Percentiles rank a stretch among this genome's conserved stretches.
Conservation (phyloP, 1,139 yeast species). For the Nakaseomyces nivariensis region DNA sequence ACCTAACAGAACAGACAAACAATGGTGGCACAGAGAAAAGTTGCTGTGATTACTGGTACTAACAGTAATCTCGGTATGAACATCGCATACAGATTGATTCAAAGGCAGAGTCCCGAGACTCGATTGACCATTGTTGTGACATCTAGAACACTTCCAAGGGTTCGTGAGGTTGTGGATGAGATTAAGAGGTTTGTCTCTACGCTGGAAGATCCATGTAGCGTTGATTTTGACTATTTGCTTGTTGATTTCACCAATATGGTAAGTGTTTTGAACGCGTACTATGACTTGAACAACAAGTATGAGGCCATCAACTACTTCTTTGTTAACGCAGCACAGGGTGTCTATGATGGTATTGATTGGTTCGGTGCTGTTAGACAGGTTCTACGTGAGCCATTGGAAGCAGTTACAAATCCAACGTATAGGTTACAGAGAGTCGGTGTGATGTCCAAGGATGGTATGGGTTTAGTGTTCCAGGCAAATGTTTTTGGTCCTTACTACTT, state of each 20-base stretch:
- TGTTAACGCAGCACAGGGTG: constrained; percentile 85
- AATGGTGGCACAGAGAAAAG: constrained; percentile 21
- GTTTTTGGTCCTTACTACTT: constrained; percentile 91
- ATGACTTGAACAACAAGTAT: constrained; percentile 58
- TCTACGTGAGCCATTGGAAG: constrained; percentile 53
- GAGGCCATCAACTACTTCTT: constrained; percentile 63
- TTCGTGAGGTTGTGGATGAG: constrained; percentile 57
- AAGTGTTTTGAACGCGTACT: constrained; percentile 63
- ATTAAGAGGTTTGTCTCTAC: constrained; percentile 45
- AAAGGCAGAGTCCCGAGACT: constrained; percentile 41
- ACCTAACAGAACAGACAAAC: no score
- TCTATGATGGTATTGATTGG: constrained; percentile 83
- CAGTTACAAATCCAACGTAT: constrained; percentile 77
- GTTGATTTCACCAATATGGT: constrained; percentile 91
- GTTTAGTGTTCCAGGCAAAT: constrained; percentile 86
- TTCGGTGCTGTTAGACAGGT: constrained; percentile 60
- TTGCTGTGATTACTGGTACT: constrained; percentile 55
- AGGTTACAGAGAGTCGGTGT: constrained; percentile 74
- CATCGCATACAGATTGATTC: constrained; percentile 69
- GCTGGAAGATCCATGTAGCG: constrained; percentile 39
- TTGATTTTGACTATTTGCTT: constrained; percentile 78
- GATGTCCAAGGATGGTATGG: constrained; percentile 62
- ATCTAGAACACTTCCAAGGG: constrained; percentile 78
- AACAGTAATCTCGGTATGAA: constrained; percentile 77
- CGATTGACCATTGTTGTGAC: constrained; percentile 75